phyloP scores from a whole-genome alignment of 2,329 filamentous ascomycete genomes.

The Neophaeococcomyces mojaviensis region DNA sequence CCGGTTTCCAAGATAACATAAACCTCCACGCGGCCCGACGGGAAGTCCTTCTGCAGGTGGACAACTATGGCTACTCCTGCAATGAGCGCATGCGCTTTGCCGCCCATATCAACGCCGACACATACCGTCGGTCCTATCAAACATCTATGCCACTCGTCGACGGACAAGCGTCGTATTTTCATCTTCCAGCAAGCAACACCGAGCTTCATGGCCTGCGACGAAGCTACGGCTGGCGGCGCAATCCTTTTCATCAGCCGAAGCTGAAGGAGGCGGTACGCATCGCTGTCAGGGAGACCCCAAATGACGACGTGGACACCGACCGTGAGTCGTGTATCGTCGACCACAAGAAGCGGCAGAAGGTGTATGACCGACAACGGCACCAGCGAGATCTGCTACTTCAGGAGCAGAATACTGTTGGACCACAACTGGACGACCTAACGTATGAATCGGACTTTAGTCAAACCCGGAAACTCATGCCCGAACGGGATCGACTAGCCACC shows the following conservation, averaged over 20 bases:
- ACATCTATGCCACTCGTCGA: slow-evolving; percentile 3
- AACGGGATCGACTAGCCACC: too few relatives aligned
- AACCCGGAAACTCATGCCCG: too few relatives aligned
- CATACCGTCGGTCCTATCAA: slow-evolving; percentile 4
- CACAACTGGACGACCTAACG: too few relatives aligned
- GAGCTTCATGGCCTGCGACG: not conserved
- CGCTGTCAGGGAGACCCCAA: not conserved
- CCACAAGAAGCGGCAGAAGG: slow-evolving; percentile 4
- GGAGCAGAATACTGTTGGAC: too few relatives aligned
- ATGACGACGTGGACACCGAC: not conserved
- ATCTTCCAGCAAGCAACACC: not conserved
- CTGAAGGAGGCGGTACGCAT: not conserved
- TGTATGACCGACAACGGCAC: slow-evolving; percentile 10
- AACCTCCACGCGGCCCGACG: too few relatives aligned
- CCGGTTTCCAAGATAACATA: slow-evolving; percentile 9
- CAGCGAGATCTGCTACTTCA: too few relatives aligned
- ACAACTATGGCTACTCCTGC: slow-evolving; percentile 8
- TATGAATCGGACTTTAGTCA: too few relatives aligned
- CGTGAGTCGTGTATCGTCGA: not conserved
- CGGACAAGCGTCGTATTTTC: slow-evolving; percentile 9
- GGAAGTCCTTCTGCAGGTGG: slow-evolving; percentile 10
- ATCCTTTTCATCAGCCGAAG: slow-evolving; percentile 2
- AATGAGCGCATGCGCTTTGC: slow-evolving; percentile 4
- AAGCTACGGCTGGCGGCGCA: not conserved
- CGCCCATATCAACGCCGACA: not conserved